Evolutionary conservation across 1,139 yeast genomes (phyloP).

Genomic region (Blastobotrys indianensis): DNA sequence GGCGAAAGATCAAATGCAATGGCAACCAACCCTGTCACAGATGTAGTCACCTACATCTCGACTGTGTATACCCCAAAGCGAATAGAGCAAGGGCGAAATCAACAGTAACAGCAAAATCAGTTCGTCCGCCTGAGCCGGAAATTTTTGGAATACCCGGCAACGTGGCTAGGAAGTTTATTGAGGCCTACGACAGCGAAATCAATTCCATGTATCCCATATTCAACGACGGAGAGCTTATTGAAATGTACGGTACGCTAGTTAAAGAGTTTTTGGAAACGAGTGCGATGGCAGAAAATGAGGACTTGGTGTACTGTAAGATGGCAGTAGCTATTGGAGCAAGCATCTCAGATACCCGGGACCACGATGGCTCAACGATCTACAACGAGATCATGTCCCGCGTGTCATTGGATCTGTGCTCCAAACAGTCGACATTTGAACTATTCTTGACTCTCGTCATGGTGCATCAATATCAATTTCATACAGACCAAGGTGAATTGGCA

Average conservation of each 20-base stretch:
- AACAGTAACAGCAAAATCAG: neutral
- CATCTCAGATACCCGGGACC: conserved; percentile 17
- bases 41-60: conserved; percentile 14
- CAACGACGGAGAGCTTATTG: conserved; percentile 19
- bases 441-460: conserved; percentile 19
- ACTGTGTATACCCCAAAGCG: conserved; percentile 17
- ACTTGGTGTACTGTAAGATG: conserved; percentile 4
- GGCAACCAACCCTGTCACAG: conserved; percentile 18
- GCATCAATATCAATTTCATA: conserved; percentile 26
- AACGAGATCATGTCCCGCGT: conserved; percentile 18
- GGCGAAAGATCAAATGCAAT: conserved; percentile 20
- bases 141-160: conserved; percentile 15
- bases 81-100: neutral
- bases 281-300: neutral
- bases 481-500: conserved; percentile 23
- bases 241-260: conserved; percentile 17
- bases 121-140: neutral
- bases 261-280: conserved; percentile 3
- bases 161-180: conserved; percentile 18
- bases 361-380: conserved; percentile 6
- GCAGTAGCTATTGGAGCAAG: conserved; percentile 23
- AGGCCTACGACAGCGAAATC: conserved; percentile 24
- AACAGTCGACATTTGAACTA: conserved; percentile 15
- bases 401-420: conserved; percentile 15
- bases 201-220: conserved; percentile 27